A percentile compares a stretch with the other conserved stretches of the same genome.
These are phyloP conservation scores for Xylaria intraflava DNA, from an alignment of 495 filamentous ascomycete species.

Conservation along the genomic window DNA sequence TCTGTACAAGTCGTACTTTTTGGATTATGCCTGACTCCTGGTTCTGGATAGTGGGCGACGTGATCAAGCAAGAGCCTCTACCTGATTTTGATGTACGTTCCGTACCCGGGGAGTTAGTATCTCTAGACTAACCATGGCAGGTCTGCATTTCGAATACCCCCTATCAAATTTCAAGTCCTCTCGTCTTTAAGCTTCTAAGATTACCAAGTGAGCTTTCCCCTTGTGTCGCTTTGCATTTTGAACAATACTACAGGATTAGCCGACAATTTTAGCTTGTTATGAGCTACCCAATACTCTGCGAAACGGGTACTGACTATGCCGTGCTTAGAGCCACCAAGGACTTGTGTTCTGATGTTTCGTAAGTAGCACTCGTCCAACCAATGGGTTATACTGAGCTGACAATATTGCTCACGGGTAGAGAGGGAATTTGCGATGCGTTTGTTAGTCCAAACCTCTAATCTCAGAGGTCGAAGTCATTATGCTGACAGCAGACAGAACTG, in stretches of 20 bases:
- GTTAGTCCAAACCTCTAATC: neutral
- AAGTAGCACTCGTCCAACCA: conserved; percentile 15
- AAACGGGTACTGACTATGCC: neutral
- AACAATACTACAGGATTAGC: too few relatives aligned
- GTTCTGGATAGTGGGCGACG: conserved; percentile 58
- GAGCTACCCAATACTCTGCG: neutral
- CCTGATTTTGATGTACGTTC: conserved; percentile 27
- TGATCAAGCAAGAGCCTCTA: conserved; percentile 59
- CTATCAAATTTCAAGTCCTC: conserved; percentile 85
- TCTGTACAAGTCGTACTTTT: neutral
- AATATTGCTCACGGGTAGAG: conserved; percentile 1
- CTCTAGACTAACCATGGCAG: neutral
- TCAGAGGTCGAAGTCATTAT: neutral
- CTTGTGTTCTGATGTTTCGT: conserved; percentile 81
- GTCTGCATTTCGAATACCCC: conserved; percentile 93
- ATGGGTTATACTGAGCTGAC: neutral
- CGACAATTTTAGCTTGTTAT: neutral
- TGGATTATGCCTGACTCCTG: neutral
- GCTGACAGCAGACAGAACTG: conserved; percentile 28
- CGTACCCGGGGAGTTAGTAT: neutral
- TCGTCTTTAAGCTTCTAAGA: conserved; percentile 86
- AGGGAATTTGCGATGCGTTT: conserved; percentile 35
- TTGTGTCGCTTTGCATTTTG: neutral
- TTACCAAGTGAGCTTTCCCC: conserved; percentile 40
- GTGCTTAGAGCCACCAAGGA: conserved; percentile 50